phyloP scores from a whole-genome alignment of 352 stramenopile genomes.

The Phytophthora parvispora region DNA sequence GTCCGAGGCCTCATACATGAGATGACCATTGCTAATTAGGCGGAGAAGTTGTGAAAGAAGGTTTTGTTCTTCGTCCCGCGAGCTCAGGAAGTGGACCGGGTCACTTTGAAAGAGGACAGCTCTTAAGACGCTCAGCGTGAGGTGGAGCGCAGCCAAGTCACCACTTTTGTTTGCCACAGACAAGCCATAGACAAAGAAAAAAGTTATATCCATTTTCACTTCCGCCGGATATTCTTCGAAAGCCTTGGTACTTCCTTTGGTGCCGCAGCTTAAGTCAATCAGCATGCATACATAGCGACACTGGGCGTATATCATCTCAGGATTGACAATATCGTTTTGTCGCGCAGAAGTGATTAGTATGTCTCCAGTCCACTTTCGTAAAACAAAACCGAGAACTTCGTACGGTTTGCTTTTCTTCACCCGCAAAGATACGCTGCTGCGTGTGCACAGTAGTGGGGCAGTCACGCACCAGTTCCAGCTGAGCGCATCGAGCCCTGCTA shows the following conservation, averaged over 20 bases:
- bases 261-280: conserved; percentile 32
- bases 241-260: conserved; percentile 23
- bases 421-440: conserved; percentile 37
- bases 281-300: conserved; percentile 50
- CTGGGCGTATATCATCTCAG: conserved; percentile 41
- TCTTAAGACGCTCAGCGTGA: conserved; percentile 31
- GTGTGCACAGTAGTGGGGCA: conserved; percentile 57
- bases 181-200: conserved; percentile 26
- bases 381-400: conserved; percentile 10
- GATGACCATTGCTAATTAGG: not conserved
- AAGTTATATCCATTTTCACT: conserved; percentile 25
- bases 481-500: conserved; percentile 37
- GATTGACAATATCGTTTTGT: not conserved
- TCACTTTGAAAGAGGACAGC: conserved; percentile 21
- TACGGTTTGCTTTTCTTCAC: conserved; percentile 31
- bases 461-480: conserved; percentile 76
- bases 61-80: conserved; percentile 28
- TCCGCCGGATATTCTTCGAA: conserved; percentile 21
- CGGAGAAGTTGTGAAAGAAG: conserved; percentile 44
- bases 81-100: conserved; percentile 18
- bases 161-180: conserved; percentile 16
- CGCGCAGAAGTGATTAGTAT: not conserved
- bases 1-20: not conserved
- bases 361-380: conserved; percentile 7
- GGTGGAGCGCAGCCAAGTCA: conserved; percentile 15